phyloP scores from a whole-genome alignment of 1,139 yeast species.

The Hyphopichia fennica region DNA sequence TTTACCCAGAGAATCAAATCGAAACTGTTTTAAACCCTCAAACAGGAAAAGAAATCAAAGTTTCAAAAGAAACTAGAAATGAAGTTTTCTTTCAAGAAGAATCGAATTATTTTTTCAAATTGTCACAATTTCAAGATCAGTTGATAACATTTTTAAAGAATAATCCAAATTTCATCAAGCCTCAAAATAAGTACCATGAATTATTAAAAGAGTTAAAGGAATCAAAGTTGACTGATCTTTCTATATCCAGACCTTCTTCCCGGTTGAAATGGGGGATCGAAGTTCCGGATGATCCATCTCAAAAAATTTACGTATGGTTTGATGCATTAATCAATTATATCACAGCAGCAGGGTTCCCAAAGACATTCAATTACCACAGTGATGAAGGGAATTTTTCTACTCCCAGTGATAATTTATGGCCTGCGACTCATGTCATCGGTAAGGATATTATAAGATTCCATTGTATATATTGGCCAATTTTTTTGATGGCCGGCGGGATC shows the following conservation, averaged over 20 bases:
- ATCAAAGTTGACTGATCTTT: slow-evolving; percentile 58
- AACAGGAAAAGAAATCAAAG: slow-evolving; percentile 33
- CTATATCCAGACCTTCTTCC: slow-evolving; percentile 78
- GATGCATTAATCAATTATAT: slow-evolving; percentile 89
- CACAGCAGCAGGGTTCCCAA: slow-evolving; percentile 70
- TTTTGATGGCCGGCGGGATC: slow-evolving; percentile 77
- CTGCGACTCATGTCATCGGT: slow-evolving; percentile 82
- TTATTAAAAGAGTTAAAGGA: slow-evolving; percentile 59
- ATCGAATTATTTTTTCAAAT: slow-evolving; percentile 79
- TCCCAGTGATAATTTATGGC: slow-evolving; percentile 39
- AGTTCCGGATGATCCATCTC: slow-evolving; percentile 79
- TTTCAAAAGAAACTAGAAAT: slow-evolving; percentile 74
- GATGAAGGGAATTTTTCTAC: slow-evolving; percentile 7
- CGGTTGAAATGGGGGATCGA: slow-evolving; percentile 87
- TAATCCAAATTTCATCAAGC: slow-evolving; percentile 63
- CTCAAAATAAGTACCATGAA: slow-evolving; percentile 55
- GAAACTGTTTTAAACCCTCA: slow-evolving; percentile 41
- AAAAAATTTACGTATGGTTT: slow-evolving; percentile 93
- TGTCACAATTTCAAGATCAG: slow-evolving; percentile 57
- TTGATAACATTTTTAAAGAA: slow-evolving; percentile 50
- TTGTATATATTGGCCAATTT: slow-evolving; percentile 92
- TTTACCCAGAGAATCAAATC: slow-evolving; percentile 81
- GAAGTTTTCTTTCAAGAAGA: slow-evolving; percentile 78
- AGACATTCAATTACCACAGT: slow-evolving; percentile 10
- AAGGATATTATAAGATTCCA: slow-evolving; percentile 90